Evolutionary conservation across 768 basidiomycete genomes (phyloP), one percentile per base, ranked within the genome.

Genomic region (Butyriboletus loyo): DNA sequence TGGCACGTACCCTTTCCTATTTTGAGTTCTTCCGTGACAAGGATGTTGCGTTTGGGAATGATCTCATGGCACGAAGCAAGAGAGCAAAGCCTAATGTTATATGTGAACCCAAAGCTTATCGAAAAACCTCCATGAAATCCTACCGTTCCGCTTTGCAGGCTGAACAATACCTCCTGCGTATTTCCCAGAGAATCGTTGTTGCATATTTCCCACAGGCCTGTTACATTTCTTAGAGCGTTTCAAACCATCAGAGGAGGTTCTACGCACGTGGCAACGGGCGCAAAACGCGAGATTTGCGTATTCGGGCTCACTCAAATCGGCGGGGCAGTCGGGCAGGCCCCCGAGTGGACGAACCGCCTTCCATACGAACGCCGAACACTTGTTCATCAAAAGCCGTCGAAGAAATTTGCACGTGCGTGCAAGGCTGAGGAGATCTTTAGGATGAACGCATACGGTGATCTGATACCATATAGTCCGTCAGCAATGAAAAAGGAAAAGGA

Each of bases 241-340:
- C 15, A 35, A 25, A 15, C 1, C 6, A 25, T 4, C 8, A 17
- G n/a, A 24, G 4, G n/a, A 21, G 14, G 9, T 14, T 15, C 30
- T 15, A 28, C 43, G 25, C 21, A 55, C 49, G 17, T 50, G 44
- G n/a, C 49, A 79, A 22, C 44, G 45, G 3, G 43, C 2, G 13
- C 24, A 41, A 31, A 50, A 81, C 13, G 64, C 68, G 15, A 81
- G 68, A 49, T 66, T 72, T 27, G 74, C 73, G 49, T 73, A 79
- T 57, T 75, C 69, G 3, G 70, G 69, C 51, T 80, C 78, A 21
- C 56, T 66, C 50, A 80, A 61, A 55, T 78, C 77, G 8, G 55
- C 40, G 1, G 77, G 79, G 53, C 74, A 75, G 7, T 64, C 46
- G 1, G 78, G 79, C 9, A 78, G 64, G 14, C 69, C 71, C 30